These are phyloP conservation scores for Psilocybe azurescens DNA, from an alignment of 768 basidiomycete species.

Conservation along the genomic window DNA sequence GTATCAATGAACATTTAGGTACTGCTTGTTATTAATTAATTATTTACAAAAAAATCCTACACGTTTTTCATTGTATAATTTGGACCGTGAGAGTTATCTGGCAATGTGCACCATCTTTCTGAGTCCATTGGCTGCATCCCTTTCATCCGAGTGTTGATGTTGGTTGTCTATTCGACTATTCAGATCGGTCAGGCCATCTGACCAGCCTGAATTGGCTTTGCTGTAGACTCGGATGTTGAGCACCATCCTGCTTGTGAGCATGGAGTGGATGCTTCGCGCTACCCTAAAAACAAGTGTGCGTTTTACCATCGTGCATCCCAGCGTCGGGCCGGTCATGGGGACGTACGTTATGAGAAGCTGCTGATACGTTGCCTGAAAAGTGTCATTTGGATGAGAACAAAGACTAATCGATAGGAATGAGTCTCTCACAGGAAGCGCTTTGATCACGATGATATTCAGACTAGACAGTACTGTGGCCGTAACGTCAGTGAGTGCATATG, in stretches of 20 bases:
- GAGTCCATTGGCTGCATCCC: background rate
- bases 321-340: background rate
- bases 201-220: background rate
- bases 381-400: background rate
- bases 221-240: conserved; percentile 13
- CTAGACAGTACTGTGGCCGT: conserved; percentile 10
- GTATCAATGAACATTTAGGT: conserved; percentile 4
- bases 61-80: background rate
- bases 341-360: conserved; percentile 13
- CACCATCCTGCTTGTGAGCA: conserved; percentile 15
- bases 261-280: conserved; percentile 12
- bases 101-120: background rate
- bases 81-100: background rate
- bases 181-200: conserved; percentile 10
- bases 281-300: background rate
- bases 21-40: conserved; percentile 2
- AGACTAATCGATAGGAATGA: too few relatives aligned
- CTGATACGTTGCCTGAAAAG: conserved; percentile 6
- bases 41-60: conserved; percentile 1
- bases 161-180: background rate
- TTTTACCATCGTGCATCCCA: background rate
- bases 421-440: conserved; percentile 10
- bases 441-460: conserved; percentile 20
- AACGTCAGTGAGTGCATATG: background rate
- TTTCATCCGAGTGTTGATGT: background rate